These are phyloP conservation scores for Eutrema heterophyllum DNA, from an alignment of 345 rosid genomes.

Conservation along the genomic window DNA sequence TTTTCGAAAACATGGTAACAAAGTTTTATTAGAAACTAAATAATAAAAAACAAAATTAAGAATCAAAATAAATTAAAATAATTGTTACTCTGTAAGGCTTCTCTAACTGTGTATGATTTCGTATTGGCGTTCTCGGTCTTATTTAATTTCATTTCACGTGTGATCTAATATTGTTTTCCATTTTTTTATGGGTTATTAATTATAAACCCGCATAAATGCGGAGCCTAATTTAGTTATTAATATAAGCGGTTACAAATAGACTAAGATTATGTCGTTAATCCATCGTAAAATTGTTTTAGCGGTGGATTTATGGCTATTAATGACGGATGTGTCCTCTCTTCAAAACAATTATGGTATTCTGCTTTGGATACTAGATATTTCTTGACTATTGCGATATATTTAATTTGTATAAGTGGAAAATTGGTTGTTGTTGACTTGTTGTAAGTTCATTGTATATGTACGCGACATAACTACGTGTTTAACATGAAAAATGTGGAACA, in stretches of 20 bases:
- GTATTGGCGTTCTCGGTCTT: too few species aligned
- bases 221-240: too few species aligned
- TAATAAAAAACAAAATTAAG: too few species aligned
- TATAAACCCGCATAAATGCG: too few species aligned
- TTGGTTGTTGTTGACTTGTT: slow-evolving; percentile 27
- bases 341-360: not conserved
- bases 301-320: not conserved
- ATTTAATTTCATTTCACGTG: too few species aligned
- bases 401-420: not conserved
- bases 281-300: not conserved
- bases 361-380: not conserved
- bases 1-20: too few species aligned
- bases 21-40: too few species aligned
- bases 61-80: too few species aligned
- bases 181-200: too few species aligned
- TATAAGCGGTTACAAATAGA: not conserved
- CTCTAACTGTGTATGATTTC: too few species aligned
- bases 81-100: too few species aligned
- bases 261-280: not conserved
- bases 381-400: slow-evolving; percentile 2
- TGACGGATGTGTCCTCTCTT: slow-evolving; percentile 7
- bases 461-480: slow-evolving; percentile 9
- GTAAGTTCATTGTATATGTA: slow-evolving; percentile 21
- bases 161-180: too few species aligned
- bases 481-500: slow-evolving; percentile 30